Evolutionary conservation across 2,329 filamentous ascomycete genomes (phyloP), one percentile per base, ranked within the genome.

Genomic region (Ceratocystis colombiana): DNA sequence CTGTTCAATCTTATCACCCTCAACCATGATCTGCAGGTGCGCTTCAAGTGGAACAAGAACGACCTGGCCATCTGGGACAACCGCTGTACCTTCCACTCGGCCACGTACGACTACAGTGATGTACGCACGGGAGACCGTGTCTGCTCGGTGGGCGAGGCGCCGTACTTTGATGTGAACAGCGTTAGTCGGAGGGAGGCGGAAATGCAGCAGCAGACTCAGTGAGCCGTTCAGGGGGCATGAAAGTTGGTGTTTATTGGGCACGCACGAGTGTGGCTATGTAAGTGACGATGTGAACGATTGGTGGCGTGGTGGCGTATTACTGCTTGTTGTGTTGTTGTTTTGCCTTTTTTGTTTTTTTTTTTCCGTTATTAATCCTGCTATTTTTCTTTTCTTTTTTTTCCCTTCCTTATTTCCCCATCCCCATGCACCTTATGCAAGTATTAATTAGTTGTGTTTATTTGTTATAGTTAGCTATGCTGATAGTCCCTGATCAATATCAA

Each of bases 21-120:
- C 71, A 84, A 84, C 70, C 81, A 84, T 68, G 82, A 85, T 70
- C 75, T 79, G 0, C 82, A 84, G 70, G 80, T 84, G 7, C 76
- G 82, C 3, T 83, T 79, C 70, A 76, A 76, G 64, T 83, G 80
- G 81, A 75, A 74, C 64, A 75, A 78, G 71, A 81, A 82, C 66
- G 80, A 83, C 70, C 71, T 80, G 3, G 68, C 67, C 28, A 68
- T 69, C 50, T 69, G 68, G 68, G 68, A 69, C 57, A 69, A 69
- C 62, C 74, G 82, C 8, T 80, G 79, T 67, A 79, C 76, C 5
- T 84, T 81, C 73, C 83, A 85, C 71, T 79, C 79, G 7, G 82
- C 82, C 0, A 85, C 82, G 0, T 82, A 79, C 66, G 83, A 85
- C 69, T 84, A 83, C 65, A 77, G 77, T 2, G 82, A 80, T 0